Evolutionary conservation across 306 rosid species (phyloP).

Genomic region (Pyrus pyrifolia): DNA sequence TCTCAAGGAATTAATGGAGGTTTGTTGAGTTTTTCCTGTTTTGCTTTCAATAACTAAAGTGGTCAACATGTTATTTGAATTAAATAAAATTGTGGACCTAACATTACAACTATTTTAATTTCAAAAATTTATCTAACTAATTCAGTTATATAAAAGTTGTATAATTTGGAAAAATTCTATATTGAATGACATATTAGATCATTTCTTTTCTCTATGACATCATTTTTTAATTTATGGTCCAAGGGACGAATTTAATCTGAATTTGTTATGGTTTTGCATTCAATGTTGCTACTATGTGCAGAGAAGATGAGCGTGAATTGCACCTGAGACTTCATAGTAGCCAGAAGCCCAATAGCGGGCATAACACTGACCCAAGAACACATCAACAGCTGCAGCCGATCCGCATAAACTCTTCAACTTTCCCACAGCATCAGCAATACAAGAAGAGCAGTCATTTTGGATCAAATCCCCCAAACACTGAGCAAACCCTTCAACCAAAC

Average conservation of each 20-base stretch:
- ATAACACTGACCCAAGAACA: constrained; percentile 84
- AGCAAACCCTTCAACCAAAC: constrained; percentile 62
- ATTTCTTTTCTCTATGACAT: not conserved
- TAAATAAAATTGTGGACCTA: not conserved
- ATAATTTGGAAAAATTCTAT: too few relatives aligned
- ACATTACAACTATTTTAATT: not conserved
- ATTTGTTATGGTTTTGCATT: not conserved
- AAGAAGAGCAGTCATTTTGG: constrained; percentile 62
- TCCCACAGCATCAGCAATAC: constrained; percentile 62
- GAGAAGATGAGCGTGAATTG: not conserved
- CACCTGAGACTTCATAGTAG: constrained; percentile 70
- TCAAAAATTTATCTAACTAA: not conserved
- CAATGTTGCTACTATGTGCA: not conserved
- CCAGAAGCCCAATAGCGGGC: constrained; percentile 93
- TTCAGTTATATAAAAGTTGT: not conserved
- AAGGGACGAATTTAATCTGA: not conserved
- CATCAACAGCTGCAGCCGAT: constrained; percentile 81
- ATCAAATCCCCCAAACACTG: constrained; percentile 77
- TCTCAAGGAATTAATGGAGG: constrained; percentile 19
- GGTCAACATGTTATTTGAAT: not conserved
- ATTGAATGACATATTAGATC: not conserved
- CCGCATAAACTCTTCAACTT: constrained; percentile 80
- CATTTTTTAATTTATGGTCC: not conserved
- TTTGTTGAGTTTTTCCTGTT: constrained; percentile 2
- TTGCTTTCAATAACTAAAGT: constrained; percentile 1